phyloP scores from a whole-genome alignment of 495 filamentous ascomycete species.

The Staphylotrichum longicolle region DNA sequence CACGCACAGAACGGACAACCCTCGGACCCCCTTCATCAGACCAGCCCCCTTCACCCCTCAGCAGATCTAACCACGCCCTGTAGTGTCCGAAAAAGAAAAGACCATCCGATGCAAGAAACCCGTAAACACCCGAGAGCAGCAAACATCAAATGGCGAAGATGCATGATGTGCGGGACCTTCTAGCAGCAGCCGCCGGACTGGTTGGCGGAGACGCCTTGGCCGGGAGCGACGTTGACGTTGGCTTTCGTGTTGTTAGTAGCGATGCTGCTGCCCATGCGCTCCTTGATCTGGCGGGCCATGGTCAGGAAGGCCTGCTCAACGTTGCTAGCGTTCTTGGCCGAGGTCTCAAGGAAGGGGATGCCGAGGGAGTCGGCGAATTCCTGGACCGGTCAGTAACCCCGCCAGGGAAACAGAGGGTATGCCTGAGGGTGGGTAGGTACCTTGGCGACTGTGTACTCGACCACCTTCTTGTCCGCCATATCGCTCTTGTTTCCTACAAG shows the following conservation, averaged over 20 bases:
- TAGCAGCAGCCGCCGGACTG: constrained; percentile 95
- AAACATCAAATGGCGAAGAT: constrained; percentile 22
- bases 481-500: constrained; percentile 99
- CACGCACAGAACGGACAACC: background rate
- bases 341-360: constrained; percentile 99
- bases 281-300: constrained; percentile 99
- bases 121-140: constrained; percentile 33
- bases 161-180: constrained; percentile 8
- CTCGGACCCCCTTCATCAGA: constrained; percentile 1
- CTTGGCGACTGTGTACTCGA: constrained; percentile 99
- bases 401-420: too few species aligned
- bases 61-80: constrained; percentile 27
- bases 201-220: constrained; percentile 89
- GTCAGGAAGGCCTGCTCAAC: constrained; percentile 99
- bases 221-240: constrained; percentile 89
- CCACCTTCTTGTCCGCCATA: constrained; percentile 99
- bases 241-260: constrained; percentile 98
- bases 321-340: constrained; percentile 98
- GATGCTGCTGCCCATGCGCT: constrained; percentile 94
- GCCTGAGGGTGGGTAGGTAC: constrained; percentile 43
- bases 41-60: background rate
- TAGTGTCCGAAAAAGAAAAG: constrained; percentile 17
- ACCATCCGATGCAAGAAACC: constrained; percentile 32
- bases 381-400: constrained; percentile 42
- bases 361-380: constrained; percentile 98